Evolutionary conservation across 768 basidiomycete genomes (phyloP).

Genomic region (Macrocybe gigantea): DNA sequence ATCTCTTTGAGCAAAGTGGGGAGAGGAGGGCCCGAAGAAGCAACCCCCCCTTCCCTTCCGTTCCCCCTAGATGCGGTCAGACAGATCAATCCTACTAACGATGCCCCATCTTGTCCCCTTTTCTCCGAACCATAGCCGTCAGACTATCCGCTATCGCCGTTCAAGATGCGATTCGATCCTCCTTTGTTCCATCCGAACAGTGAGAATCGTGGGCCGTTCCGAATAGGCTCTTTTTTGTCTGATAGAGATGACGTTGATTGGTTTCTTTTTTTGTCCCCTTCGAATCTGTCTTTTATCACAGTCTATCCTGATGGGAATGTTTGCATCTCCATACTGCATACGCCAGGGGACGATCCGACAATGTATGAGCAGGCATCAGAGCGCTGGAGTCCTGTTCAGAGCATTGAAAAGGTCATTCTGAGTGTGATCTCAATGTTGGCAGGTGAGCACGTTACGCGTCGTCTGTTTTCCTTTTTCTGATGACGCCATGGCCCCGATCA

Average conservation of each 20-base stretch:
- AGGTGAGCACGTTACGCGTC: conserved; percentile 38
- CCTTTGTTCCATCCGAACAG: conserved; percentile 97
- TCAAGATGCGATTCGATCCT: conserved; percentile 99
- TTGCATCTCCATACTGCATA: conserved; percentile 97
- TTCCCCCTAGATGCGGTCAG: no score
- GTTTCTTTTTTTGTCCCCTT: neutral
- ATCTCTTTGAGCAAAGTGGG: neutral
- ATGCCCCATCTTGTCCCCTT: neutral
- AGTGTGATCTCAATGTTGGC: conserved; percentile 98
- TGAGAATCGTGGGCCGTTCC: conserved; percentile 30
- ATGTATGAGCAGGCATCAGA: conserved; percentile 96
- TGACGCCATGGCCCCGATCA: conserved; percentile 11
- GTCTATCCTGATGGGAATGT: conserved; percentile 96
- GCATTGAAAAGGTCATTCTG: conserved; percentile 93
- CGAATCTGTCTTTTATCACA: conserved; percentile 20
- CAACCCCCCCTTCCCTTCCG: neutral
- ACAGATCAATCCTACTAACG: neutral
- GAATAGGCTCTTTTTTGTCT: neutral
- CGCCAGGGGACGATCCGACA: conserved; percentile 86
- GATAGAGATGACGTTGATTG: conserved; percentile 5
- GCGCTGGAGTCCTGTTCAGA: conserved; percentile 98
- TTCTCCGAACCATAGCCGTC: conserved; percentile 47
- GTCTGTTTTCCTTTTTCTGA: conserved; percentile 3
- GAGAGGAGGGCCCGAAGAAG: neutral
- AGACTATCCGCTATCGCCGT: conserved; percentile 96